Evolutionary conservation across 177 flowering plant species (phyloP), one percentile per base, ranked within the genome.

Genomic region (Vitis hybrid): DNA sequence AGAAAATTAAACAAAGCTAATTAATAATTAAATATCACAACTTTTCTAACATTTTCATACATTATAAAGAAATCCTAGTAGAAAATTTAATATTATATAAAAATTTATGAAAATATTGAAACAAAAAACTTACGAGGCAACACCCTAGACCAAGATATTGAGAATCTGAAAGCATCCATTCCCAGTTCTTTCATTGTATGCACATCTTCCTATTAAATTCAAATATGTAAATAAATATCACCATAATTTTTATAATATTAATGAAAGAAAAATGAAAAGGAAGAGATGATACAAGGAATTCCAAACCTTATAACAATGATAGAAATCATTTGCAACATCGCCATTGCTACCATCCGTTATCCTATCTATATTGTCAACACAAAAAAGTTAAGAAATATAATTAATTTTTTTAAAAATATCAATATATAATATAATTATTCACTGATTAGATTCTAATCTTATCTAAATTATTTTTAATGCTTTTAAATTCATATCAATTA

Each of bases 91-190:
- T 41, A 41, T 41, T 41, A 41, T 8, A 41, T 41, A 41, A 41
- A 8, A 8, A 12, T 14, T 15, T 21, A 14, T 9, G 1, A n/a
- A 27, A 10, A 35, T 41, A 11, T 20, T 8, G 15, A 9, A 11
- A 17, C 53, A 32, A 46, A 21, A 14, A 57, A 12, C 71, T 61
- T 69, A 73, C 80, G 18, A 0, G 82, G 80, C 17, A 76, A 21
- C 3, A 79, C 15, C 67, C 82, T 73, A 7, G 80, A 8, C 82
- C 82, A 79, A n/a, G 82, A 79, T 52, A 79, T 73, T 30, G 82
- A 79, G 46, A 79, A 79, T 56, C 77, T 64, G 68, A 70, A 79
- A 8, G 74, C 67, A 12, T 76, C 79, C 67, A 76, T 49, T 3
- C 77, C 77, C 20, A 76, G 53, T 13, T 63, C 51, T 11, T 79